Evolutionary conservation across 2,329 filamentous ascomycete genomes (phyloP).

Genomic region (Phialophora expanda): DNA sequence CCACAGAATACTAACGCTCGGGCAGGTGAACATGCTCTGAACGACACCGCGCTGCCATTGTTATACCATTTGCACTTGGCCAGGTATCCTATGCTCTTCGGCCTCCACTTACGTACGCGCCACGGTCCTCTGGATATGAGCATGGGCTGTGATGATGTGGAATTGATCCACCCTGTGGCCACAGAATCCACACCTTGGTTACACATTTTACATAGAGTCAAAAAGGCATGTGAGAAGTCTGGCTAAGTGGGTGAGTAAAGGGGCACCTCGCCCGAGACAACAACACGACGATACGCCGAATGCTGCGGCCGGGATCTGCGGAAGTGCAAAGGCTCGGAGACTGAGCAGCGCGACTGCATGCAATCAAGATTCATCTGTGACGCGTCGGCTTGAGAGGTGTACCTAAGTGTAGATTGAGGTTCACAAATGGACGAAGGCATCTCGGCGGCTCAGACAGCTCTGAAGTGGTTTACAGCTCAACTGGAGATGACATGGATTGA

Average conservation of each 20-base stretch:
- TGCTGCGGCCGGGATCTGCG: not conserved
- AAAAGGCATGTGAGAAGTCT: not conserved
- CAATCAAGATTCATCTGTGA: not conserved
- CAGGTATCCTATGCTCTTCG: not conserved
- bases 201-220: not conserved
- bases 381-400: not conserved
- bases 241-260: not conserved
- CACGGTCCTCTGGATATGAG: not conserved
- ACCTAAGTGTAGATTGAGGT: not conserved
- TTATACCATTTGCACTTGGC: not conserved
- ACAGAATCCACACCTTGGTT: conserved; percentile 1
- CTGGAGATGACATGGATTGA: no score
- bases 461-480: not conserved
- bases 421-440: not conserved
- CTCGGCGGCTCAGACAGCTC: not conserved
- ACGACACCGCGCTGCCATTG: not conserved
- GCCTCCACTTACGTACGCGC: not conserved
- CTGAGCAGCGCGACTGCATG: not conserved
- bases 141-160: not conserved
- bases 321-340: not conserved
- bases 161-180: not conserved
- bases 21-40: not conserved
- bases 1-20: not conserved
- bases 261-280: not conserved
- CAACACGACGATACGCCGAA: not conserved